Evolutionary conservation across 805 yeast species (phyloP), one percentile per base, ranked within the genome.

Genomic region (Debaryomyces tyrocola): DNA sequence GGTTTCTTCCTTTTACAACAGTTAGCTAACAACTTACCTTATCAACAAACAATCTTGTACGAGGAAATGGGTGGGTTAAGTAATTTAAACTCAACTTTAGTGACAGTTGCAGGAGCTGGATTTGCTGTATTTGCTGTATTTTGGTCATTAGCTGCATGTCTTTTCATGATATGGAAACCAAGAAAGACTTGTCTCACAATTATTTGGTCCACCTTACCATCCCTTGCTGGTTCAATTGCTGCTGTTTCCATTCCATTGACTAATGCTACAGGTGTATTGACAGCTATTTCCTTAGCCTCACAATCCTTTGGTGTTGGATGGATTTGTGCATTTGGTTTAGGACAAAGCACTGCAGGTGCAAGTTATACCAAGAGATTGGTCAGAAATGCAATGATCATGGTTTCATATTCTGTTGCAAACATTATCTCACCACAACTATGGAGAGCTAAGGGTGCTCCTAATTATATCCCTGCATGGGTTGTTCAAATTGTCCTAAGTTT

Each of bases 371-470:
- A 81, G 59, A 72, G 70, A 49, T 46, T 77, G 7, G 69, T 75
- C 0, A 73, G 81, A 62, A 76, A 69, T 49, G 77, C 70, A 21
- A 52, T 74, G 50, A 62, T 67, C 21, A 68, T 77, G 76, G 60
- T 70, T n/a, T 69, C 69, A 15, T 80, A 75, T 47, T 66, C 78
- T 47, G 50, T 79, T 41, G 67, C 80, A 7, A 80, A 81, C 52
- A 69, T 80, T 31, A 73, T 80, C 24, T 74, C 82, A 4, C 84
- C 85, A 4, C 85, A 80, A 56, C 55, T 80, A 31, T 81, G 84
- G 83, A 67, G 70, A 56, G 63, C 55, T 7, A 58, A 54, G n/a
- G 75, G 74, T 51, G 68, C 73, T 6, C 84, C 84, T 40, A 50
- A 57, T 12, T 63, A 59, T 34, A 49, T 52, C 15, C 55, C 60